These are phyloP conservation scores for Ilex asprella DNA, from an alignment of 257 asterid genomes.

Conservation along the genomic window DNA sequence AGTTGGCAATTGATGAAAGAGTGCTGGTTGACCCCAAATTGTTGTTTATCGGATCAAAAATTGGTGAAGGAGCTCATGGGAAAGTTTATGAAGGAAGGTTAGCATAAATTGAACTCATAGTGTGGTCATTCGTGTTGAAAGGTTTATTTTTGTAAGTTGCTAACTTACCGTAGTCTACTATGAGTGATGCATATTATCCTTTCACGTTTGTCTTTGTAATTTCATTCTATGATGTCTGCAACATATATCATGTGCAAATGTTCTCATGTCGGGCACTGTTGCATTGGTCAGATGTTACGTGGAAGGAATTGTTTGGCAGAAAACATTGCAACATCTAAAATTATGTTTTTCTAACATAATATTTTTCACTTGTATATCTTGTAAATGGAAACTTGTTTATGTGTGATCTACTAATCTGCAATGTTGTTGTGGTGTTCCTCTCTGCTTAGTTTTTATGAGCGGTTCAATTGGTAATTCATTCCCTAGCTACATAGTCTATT, in stretches of 20 bases:
- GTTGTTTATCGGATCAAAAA: conserved; percentile 73
- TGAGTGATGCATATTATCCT: background rate
- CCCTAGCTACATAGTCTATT: background rate
- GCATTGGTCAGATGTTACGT: no score
- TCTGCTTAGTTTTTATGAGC: background rate
- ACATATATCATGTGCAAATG: no score
- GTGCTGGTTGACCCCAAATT: conserved; percentile 84
- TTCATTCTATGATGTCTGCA: no score
- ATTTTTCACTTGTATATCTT: background rate
- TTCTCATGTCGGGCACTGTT: no score
- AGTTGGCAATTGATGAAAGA: conserved; percentile 54
- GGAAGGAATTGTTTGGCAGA: background rate
- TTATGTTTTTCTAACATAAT: background rate
- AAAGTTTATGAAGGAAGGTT: conserved; percentile 94
- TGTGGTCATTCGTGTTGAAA: conserved; percentile 6
- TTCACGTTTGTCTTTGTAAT: no score
- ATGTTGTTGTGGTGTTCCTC: background rate
- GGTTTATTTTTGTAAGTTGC: background rate
- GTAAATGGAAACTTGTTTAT: background rate
- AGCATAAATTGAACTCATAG: background rate
- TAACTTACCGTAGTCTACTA: background rate
- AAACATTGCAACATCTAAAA: background rate
- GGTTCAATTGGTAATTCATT: background rate
- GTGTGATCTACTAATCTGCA: background rate
- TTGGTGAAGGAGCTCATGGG: conserved; percentile 99